Percentiles rank a stretch among this genome's conserved stretches.
These are phyloP conservation scores for Fennellomyces sp. DNA, from an alignment of 371 early-diverging fungal genomes.

Conservation along the genomic window DNA sequence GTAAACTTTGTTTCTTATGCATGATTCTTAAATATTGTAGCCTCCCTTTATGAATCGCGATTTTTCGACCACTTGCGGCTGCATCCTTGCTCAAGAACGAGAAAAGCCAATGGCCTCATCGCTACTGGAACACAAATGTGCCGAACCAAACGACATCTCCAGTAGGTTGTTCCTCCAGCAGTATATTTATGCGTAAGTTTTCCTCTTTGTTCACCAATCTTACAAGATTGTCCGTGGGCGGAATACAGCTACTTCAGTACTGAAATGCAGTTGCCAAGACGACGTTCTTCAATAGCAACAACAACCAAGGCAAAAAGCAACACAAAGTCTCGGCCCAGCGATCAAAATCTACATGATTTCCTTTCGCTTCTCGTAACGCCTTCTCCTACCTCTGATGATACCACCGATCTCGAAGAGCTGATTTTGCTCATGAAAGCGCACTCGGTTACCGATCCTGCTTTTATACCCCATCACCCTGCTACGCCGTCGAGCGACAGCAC, in stretches of 20 bases:
- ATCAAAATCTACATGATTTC: background rate
- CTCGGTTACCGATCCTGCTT: background rate
- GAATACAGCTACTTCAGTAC: too few species aligned
- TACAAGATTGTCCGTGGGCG: too few species aligned
- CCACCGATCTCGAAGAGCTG: background rate
- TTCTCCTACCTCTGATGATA: background rate
- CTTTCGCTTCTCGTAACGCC: background rate
- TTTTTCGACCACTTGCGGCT: background rate
- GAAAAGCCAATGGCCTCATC: background rate
- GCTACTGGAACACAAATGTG: background rate
- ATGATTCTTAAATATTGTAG: background rate
- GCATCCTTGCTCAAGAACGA: background rate
- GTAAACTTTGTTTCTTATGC: too few species aligned
- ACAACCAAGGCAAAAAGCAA: too few species aligned
- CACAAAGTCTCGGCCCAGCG: background rate
- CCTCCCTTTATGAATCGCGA: constrained; percentile 1
- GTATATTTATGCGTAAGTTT: too few species aligned
- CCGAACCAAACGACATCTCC: background rate
- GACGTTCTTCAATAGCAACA: background rate
- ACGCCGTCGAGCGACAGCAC: background rate
- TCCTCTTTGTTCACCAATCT: too few species aligned
- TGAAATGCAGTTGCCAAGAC: background rate
- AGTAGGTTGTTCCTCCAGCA: constrained; percentile 1
- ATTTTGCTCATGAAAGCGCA: background rate
- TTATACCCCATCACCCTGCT: background rate